Evolutionary conservation across 495 filamentous ascomycete species (phyloP).

Genomic region (Hypomontagnella monticulosa): DNA sequence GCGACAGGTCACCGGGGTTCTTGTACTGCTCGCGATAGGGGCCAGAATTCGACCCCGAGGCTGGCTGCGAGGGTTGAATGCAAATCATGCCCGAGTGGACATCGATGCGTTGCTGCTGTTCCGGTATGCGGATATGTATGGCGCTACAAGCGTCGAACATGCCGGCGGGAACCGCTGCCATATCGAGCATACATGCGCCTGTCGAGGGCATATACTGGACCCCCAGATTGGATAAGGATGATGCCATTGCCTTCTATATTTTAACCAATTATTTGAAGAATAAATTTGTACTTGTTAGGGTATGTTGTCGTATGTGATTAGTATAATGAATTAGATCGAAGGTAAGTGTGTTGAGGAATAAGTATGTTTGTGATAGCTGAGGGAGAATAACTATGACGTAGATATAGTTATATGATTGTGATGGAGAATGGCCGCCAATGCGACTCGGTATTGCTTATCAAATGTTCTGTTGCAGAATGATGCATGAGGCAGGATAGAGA

Average conservation of each 20-base stretch:
- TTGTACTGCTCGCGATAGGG: constrained; percentile 31
- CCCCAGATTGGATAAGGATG: constrained; percentile 19
- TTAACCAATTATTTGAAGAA: neutral
- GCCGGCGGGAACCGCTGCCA: constrained; percentile 23
- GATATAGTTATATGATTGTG: constrained; percentile 18
- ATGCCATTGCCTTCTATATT: constrained; percentile 1
- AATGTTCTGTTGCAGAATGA: neutral
- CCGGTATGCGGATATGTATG: constrained; percentile 35
- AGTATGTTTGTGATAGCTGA: neutral
- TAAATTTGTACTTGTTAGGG: neutral
- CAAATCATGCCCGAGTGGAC: constrained; percentile 32
- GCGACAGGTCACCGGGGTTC: constrained; percentile 2
- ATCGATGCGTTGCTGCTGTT: constrained; percentile 26
- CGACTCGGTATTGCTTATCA: constrained; percentile 29
- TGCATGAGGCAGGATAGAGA: constrained; percentile 2
- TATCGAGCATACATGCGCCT: constrained; percentile 34
- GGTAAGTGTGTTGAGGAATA: neutral
- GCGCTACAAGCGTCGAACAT: constrained; percentile 28
- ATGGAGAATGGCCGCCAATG: constrained; percentile 18
- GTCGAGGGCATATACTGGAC: constrained; percentile 30
- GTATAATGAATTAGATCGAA: neutral
- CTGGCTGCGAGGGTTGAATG: constrained; percentile 31
- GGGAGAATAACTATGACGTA: neutral
- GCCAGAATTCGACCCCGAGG: neutral
- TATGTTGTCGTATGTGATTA: neutral